Evolutionary conservation across 192 early-diverging fungal species (phyloP).

Genomic region (Dissophora globulifera): DNA sequence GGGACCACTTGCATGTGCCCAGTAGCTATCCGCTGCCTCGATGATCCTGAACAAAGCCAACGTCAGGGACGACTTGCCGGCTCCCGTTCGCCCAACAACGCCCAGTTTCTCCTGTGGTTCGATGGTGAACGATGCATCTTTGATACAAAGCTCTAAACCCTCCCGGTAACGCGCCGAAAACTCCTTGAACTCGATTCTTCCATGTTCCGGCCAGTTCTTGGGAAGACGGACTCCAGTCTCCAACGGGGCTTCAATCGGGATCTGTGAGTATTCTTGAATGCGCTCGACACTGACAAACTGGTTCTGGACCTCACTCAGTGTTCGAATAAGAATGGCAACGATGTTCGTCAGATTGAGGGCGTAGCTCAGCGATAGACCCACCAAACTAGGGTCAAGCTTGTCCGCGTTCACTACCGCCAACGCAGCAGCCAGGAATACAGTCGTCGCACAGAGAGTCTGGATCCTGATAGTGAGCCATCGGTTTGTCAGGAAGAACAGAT

Average conservation of each 20-base stretch:
- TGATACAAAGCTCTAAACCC: constrained; percentile 53
- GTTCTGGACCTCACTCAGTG: constrained; percentile 79
- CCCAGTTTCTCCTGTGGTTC: constrained; percentile 51
- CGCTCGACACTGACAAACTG: constrained; percentile 86
- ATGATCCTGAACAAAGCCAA: constrained; percentile 59
- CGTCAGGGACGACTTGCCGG: constrained; percentile 54
- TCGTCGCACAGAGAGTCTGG: constrained; percentile 71
- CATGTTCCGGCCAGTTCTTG: constrained; percentile 50
- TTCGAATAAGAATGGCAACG: constrained; percentile 77
- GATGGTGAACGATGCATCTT: constrained; percentile 60
- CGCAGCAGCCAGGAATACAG: constrained; percentile 70
- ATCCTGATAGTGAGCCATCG: constrained; percentile 84
- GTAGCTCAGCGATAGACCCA: constrained; percentile 84
- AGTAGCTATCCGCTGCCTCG: constrained; percentile 49
- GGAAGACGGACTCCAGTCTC: constrained; percentile 56
- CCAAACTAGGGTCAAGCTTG: constrained; percentile 76
- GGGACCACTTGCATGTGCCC: constrained; percentile 28
- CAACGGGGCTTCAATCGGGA: constrained; percentile 77
- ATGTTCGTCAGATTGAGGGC: constrained; percentile 79
- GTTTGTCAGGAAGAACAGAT: constrained; percentile 67
- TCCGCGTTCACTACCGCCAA: constrained; percentile 62
- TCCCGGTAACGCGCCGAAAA: constrained; percentile 50
- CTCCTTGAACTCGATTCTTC: constrained; percentile 38
- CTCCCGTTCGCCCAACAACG: constrained; percentile 57
- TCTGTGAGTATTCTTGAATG: constrained; percentile 77